Evolutionary conservation across 192 early-diverging fungal species (phyloP), one percentile per base, ranked within the genome.

Genomic region (Mycoemilia scoparia): DNA sequence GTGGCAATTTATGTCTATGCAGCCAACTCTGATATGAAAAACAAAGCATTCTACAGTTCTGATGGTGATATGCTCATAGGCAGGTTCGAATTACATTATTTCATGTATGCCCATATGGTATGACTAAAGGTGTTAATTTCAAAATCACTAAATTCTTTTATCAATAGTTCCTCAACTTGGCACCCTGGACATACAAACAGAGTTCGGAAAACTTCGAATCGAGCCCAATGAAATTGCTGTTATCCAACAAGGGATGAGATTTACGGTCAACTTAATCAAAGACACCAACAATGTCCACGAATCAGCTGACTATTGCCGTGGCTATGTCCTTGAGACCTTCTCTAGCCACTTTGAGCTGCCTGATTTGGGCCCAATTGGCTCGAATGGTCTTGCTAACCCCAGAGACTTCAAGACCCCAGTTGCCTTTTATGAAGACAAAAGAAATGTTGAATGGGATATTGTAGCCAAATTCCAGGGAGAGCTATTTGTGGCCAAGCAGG

Each of bases 91-190:
- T n/a, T n/a, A n/a, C n/a, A n/a, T n/a, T n/a, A n/a, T n/a, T n/a
- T n/a, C n/a, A 24, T 22, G 14, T 17, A 11, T 5, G 19, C 24
- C 20, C 19, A 26, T 33, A 33, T 11, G 26, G 33, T n/a, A 8
- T 9, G 3, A 24, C 8, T 11, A 12, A 12, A 4, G n/a, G 27
- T 10, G 10, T 21, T 11, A 9, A 13, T 24, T 32, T 14, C 26
- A 19, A 23, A 33, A 17, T 14, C 19, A 25, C 22, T 5, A 33
- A n/a, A n/a, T n/a, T n/a, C n/a, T n/a, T n/a, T n/a, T n/a, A n/a
- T n/a, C n/a, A n/a, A n/a, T 57, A 71, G 86, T 93, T 23, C 92
- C 92, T 9, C 88, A 97, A 60, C 74, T 82, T 27, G 89, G 89
- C 11, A 51, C 68, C n/a, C 62, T 97, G 29, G 74, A 79, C 39